Base-by-base conservation (phyloP, 148 eudicot genomes). In the Hydrangea macrophylla region DNA sequence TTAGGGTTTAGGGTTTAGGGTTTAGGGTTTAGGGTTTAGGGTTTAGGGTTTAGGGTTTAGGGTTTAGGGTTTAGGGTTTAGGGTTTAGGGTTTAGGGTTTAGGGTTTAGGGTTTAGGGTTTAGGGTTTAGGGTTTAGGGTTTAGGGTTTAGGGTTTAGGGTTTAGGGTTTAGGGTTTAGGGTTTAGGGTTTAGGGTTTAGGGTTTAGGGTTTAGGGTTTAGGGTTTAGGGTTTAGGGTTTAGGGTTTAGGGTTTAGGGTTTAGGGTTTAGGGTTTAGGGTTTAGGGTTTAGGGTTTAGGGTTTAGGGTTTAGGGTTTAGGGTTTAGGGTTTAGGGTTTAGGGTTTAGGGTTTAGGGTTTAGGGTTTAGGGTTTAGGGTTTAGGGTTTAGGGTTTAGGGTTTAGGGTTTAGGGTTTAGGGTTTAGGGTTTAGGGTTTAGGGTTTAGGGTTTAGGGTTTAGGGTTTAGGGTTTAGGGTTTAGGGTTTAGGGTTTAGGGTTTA, bases 191-290 rank as follows among this genome's bases (percentile, higher is more conserved):
- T 70, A 48, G 45, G 68, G 74, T 48, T 60, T 70, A 60, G 57
- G 67, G 61, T 62, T 62, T 62, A 50, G 54, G 67, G 54, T 50
- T 63, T 51, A 55, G 60, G 60, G 73, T 40, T 69, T 53, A 39
- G 65, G 73, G 73, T 58, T 69, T 69, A 39, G 65, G 73, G 71
- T 45, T 70, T 57, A 58, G 65, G 67, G 67, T 39, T 64, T 64
- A 39, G 54, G 67, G 67, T 39, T 64, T 64, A 3, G 12, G 51
- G 73, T 55, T 40, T 69, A 60, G 32, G 60, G 73, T 67, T 60
- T 70, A 60, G 30, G 65, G 73, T 65, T 45, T 70, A 22, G n/a
- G 67, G 74, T 40, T 70, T 70, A 25, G 35, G 64, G 72, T 62
- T 57, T 58, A 37, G 40, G 64, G 72, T 62, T 57, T 69, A 56